phyloP scores from a whole-genome alignment of 2,329 filamentous ascomycete species.

The Balansia obtecta region DNA sequence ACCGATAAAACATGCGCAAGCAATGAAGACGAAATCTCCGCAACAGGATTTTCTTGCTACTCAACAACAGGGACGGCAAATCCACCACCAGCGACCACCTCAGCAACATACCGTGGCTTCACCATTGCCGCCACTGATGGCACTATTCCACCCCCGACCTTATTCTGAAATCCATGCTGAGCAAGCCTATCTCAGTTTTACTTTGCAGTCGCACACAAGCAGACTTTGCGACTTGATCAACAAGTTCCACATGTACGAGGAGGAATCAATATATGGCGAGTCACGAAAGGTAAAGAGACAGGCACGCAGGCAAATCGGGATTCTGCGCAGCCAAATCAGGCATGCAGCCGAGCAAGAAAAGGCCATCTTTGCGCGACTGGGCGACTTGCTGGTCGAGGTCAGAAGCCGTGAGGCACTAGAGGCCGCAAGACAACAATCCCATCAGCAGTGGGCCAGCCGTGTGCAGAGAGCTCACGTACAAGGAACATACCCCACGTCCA shows the following conservation, averaged over 20 bases:
- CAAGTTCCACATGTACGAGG: conserved; percentile 25
- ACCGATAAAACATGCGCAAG: background rate
- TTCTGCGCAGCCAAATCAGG: conserved; percentile 30
- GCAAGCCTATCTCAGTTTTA: conserved; percentile 30
- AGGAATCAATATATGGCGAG: conserved; percentile 14
- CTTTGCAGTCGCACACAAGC: conserved; percentile 27
- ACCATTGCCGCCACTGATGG: conserved; percentile 3
- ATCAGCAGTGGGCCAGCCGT: background rate
- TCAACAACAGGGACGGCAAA: background rate
- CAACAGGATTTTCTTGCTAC: background rate
- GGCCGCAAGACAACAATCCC: conserved; percentile 17
- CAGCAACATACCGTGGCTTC: background rate
- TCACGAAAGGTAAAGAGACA: conserved; percentile 17
- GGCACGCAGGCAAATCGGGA: conserved; percentile 28
- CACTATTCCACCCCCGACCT: conserved; percentile 23
- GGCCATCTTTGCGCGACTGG: conserved; percentile 30
- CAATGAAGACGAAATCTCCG: background rate
- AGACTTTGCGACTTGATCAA: conserved; percentile 26
- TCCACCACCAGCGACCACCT: background rate
- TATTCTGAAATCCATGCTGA: conserved; percentile 33
- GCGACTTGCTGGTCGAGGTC: conserved; percentile 37
- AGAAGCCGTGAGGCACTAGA: conserved; percentile 29
- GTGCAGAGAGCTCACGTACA: background rate
- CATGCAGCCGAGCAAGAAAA: conserved; percentile 34
- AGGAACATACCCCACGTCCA: background rate